Base-by-base conservation (phyloP, 768 basidiomycete species). In the Steccherinum ochraceum region DNA sequence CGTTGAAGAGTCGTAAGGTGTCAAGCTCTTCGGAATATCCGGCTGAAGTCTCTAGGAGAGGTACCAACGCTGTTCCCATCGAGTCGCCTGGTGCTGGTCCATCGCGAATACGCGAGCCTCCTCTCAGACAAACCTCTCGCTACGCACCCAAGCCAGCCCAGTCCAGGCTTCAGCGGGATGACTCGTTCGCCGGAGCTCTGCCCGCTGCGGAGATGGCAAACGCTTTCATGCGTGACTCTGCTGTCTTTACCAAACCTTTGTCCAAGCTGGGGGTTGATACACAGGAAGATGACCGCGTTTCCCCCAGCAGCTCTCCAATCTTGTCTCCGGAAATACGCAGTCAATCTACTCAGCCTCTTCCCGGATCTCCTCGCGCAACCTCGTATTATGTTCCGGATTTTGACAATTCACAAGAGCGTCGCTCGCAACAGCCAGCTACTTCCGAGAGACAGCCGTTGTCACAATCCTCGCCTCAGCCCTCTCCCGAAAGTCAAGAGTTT, bases 181-280 rank as follows among this genome's bases (percentile, higher is more conserved):
- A 86, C 61, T 86, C 85, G 2, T 84, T 87, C 52, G 81, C 73
- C 39, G 77, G 72, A 26, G 70, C 71, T 27, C 54, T 73, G n/a
- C 71, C 75, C 1, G 70, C 73, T 30, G 75, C 82, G 52, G 73
- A 72, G 7, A 72, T 73, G 24, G 65, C 74, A 2, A 77, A 74
- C 54, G 41, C 42, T n/a, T 55, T 48, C 26, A 46, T 23, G 20
- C 21, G 21, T 12, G 45, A 46, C 24, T 16, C 13, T 7, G 13
- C 45, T 26, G 70, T 74, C 46, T 83, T 86, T 47, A 62, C 75
- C 40, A 65, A 80, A 18, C 86, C 85, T 48, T 65, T 86, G 43
- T 77, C 78, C 24, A 76, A 83, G 55, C 69, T 84, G 16, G 77
- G 68, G 47, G 45, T 35, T 16, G 30, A 35, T 35, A 7, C 30